These are phyloP conservation scores for Fusarium foetens DNA, from an alignment of 2,329 filamentous ascomycete species.

Conservation along the genomic window DNA sequence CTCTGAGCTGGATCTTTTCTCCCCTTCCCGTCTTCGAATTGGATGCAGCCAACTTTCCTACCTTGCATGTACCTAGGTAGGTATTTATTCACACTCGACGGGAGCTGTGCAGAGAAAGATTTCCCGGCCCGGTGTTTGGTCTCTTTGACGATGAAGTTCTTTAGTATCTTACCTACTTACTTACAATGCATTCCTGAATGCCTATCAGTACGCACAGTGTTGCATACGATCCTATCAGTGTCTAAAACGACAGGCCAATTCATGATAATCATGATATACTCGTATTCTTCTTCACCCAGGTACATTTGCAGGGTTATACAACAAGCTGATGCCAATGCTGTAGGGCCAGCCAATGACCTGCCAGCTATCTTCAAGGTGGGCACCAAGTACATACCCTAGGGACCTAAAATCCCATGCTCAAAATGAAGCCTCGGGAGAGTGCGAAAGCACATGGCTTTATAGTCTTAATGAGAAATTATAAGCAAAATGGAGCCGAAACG, in stretches of 20 bases:
- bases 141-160: background rate
- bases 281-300: background rate
- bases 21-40: background rate
- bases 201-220: too few species aligned
- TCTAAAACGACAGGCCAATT: background rate
- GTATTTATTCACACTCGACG: background rate
- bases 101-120: background rate
- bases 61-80: background rate
- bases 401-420: background rate
- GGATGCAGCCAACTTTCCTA: background rate
- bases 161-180: background rate
- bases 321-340: slow-evolving; percentile 23
- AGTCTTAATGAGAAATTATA: background rate
- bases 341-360: slow-evolving; percentile 35
- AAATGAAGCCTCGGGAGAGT: background rate
- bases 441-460: background rate
- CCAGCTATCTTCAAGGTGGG: slow-evolving; percentile 2
- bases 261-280: slow-evolving; percentile 19
- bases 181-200: background rate
- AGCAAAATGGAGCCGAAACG: background rate
- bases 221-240: background rate
- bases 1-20: background rate
- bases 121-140: background rate
- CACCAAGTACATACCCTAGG: background rate
- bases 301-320: slow-evolving; percentile 20